These are phyloP conservation scores for Botryotinia narcissicola DNA, from an alignment of 2,329 filamentous ascomycete species.

Conservation along the genomic window DNA sequence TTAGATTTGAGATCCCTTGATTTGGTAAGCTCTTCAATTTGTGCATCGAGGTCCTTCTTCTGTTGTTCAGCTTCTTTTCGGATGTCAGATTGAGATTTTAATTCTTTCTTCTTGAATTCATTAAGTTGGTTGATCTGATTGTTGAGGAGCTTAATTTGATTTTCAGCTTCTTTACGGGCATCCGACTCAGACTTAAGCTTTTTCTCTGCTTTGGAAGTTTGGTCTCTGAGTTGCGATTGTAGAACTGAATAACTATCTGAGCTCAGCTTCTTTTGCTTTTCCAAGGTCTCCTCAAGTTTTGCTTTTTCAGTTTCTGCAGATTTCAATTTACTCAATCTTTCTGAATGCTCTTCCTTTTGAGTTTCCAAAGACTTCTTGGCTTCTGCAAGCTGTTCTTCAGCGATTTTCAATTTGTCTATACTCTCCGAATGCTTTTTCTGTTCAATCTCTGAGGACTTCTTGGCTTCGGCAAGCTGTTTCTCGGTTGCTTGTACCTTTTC, in stretches of 20 bases:
- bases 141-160: slow-evolving; percentile 24
- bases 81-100: slow-evolving; percentile 26
- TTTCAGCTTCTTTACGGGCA: slow-evolving; percentile 29
- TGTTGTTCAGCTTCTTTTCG: slow-evolving; percentile 28
- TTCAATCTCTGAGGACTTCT: slow-evolving; percentile 28
- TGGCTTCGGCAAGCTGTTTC: slow-evolving; percentile 28
- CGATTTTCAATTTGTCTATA: slow-evolving; percentile 26
- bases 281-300: slow-evolving; percentile 26
- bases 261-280: slow-evolving; percentile 25
- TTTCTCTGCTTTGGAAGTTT: slow-evolving; percentile 24
- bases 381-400: slow-evolving; percentile 30
- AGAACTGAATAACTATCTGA: slow-evolving; percentile 28
- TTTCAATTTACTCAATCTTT: not conserved
- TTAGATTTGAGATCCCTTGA: slow-evolving; percentile 27
- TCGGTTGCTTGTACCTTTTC: slow-evolving; percentile 33
- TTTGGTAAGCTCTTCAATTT: slow-evolving; percentile 31
- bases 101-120: slow-evolving; percentile 23
- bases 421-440: slow-evolving; percentile 23
- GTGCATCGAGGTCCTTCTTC: slow-evolving; percentile 25
- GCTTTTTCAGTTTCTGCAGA: slow-evolving; percentile 27
- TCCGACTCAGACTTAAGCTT: slow-evolving; percentile 27
- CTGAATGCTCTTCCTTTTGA: slow-evolving; percentile 26
- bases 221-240: slow-evolving; percentile 26
- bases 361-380: slow-evolving; percentile 30
- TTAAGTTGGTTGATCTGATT: slow-evolving; percentile 32